Evolutionary conservation across 2,329 filamentous ascomycete genomes (phyloP).

Genomic region (Exophiala spinifera): DNA sequence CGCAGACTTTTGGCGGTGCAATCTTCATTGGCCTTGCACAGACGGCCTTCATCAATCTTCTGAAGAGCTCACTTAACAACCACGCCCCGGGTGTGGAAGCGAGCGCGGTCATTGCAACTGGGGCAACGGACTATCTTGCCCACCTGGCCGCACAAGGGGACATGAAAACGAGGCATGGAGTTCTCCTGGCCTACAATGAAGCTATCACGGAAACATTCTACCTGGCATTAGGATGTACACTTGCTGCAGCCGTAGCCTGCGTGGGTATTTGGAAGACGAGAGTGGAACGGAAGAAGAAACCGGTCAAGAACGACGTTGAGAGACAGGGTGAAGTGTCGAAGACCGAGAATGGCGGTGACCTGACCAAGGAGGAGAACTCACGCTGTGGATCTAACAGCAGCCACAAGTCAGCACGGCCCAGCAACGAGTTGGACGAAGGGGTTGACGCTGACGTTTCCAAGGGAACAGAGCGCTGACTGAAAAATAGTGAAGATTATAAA

Average conservation of each 20-base stretch:
- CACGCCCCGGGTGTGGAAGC: constrained; percentile 19
- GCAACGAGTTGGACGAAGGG: too few relatives aligned
- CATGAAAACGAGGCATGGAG: constrained; percentile 18
- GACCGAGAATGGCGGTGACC: not conserved
- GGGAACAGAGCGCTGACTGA: too few relatives aligned
- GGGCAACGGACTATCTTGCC: constrained; percentile 23
- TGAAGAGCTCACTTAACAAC: constrained; percentile 10
- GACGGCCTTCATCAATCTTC: constrained; percentile 23
- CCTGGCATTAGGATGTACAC: constrained; percentile 13
- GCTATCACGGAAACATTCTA: constrained; percentile 24
- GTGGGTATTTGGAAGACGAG: constrained; percentile 20
- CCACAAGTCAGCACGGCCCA: too few relatives aligned
- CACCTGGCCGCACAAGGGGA: constrained; percentile 8
- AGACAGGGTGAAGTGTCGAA: not conserved
- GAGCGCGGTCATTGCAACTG: constrained; percentile 16
- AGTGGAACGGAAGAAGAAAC: constrained; percentile 13
- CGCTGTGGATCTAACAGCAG: too few relatives aligned
- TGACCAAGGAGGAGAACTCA: too few relatives aligned
- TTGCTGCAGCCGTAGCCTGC: constrained; percentile 4
- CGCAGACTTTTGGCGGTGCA: constrained; percentile 28
- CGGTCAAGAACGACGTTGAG: not conserved
- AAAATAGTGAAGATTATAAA: too few relatives aligned
- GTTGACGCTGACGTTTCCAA: too few relatives aligned
- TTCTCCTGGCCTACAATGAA: constrained; percentile 30
- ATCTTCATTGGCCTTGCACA: constrained; percentile 27